Evolutionary conservation across 306 rosid genomes (phyloP), one percentile per base, ranked within the genome.

Genomic region (Rubus parviflorus): DNA sequence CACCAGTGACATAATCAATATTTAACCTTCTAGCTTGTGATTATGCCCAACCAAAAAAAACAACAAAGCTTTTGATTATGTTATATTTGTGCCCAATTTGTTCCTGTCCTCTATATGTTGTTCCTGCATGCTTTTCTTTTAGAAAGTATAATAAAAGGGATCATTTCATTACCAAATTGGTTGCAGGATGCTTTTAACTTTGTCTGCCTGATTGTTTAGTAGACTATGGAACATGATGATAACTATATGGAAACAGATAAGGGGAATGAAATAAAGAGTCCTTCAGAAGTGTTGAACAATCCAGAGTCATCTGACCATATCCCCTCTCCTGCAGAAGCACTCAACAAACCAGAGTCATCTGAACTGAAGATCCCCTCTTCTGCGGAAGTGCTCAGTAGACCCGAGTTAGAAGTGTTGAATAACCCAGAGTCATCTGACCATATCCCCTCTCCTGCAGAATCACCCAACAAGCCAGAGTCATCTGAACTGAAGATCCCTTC

Each of bases 161-260:
- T 64, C 2, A 10, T 56, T 64, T 54, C 60, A 38, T 49, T 40
- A 43, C 63, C 72, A 69, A 70, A 65, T 72, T 40, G 22, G 15
- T 77, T 77, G 75, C 82, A 52, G 83, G 80, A 43, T 71, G 20
- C 67, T 37, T 72, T 46, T 67, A 9, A 40, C 11, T 66, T 22
- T 49, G 42, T 62, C 43, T 73, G 20, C 70, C 22, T 56, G 16
- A 19, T 53, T 47, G 68, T 68, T 75, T 65, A 2, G 38, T 76
- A 37, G 52, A 72, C 68, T 25, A 80, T 86, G 85, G 87, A 81
- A 74, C 86, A 81, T 70, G 86, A 75, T 75, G 90, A 76, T 56
- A 57, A 51, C 62, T 75, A 70, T 70, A 40, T 53, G 42, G 81
- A 65, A 61, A 70, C 58, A 67, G 68, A 45, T 70, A 66, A 54